These are phyloP conservation scores for Hirsutella minnesotensis DNA, from an alignment of 2,329 filamentous ascomycete genomes.

Conservation along the genomic window DNA sequence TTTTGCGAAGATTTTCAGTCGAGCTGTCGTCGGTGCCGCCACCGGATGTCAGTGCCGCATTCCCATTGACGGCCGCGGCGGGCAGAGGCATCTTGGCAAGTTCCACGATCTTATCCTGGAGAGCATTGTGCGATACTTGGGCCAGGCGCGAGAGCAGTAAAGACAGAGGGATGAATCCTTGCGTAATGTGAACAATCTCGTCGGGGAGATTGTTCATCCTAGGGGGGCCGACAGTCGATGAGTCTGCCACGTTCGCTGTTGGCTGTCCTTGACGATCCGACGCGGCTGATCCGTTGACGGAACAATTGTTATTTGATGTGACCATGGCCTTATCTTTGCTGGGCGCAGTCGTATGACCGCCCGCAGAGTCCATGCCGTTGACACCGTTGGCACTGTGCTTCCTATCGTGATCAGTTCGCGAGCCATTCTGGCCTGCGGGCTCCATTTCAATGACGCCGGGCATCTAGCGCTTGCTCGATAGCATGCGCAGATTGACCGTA, in stretches of 20 bases:
- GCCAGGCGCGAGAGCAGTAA: slow-evolving; percentile 66
- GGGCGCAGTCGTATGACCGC: slow-evolving; percentile 11
- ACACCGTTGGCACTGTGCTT: slow-evolving; percentile 30
- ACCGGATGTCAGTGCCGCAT: slow-evolving; percentile 17
- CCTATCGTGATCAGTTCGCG: slow-evolving; percentile 45
- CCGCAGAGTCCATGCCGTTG: slow-evolving; percentile 23
- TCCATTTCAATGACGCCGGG: slow-evolving; percentile 44
- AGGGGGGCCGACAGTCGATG: background rate
- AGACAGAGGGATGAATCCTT: slow-evolving; percentile 65
- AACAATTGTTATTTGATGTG: slow-evolving; percentile 5
- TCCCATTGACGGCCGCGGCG: slow-evolving; percentile 37
- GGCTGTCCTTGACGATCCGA: slow-evolving; percentile 5
- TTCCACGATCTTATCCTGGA: slow-evolving; percentile 57
- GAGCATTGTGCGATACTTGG: slow-evolving; percentile 70
- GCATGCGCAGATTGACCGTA: slow-evolving; percentile 1
- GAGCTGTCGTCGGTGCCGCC: slow-evolving; percentile 41
- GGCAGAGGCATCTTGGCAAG: slow-evolving; percentile 58
- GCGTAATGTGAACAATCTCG: slow-evolving; percentile 58
- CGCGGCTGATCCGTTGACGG: slow-evolving; percentile 15
- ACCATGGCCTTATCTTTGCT: slow-evolving; percentile 20
- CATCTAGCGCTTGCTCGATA: slow-evolving; percentile 23
- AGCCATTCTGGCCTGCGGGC: slow-evolving; percentile 39
- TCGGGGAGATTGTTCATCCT: slow-evolving; percentile 47
- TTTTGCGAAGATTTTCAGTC: slow-evolving; percentile 61
- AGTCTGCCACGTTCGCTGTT: background rate